Percentiles rank a stretch among this genome's conserved stretches.
phyloP scores from a whole-genome alignment of 192 early-diverging fungal species.

The Umbelopsis ramanniana region DNA sequence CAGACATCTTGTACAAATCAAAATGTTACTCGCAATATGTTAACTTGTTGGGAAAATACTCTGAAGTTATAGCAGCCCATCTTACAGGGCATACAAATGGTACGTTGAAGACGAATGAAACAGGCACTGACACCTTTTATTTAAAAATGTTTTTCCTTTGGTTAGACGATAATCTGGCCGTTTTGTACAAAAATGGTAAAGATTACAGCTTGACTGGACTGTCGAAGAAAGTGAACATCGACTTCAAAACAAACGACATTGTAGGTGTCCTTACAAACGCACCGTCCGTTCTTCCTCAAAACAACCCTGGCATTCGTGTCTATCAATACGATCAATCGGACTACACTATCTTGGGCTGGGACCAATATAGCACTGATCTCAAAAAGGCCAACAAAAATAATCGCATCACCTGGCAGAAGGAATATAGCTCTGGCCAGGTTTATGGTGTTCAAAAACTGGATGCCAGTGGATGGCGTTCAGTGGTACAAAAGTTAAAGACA shows the following conservation, averaged over 20 bases:
- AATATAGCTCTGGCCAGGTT: constrained; percentile 34
- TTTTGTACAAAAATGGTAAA: constrained; percentile 19
- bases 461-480: constrained; percentile 7
- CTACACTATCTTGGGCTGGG: constrained; percentile 32
- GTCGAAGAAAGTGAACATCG: neutral
- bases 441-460: constrained; percentile 29
- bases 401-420: constrained; percentile 23
- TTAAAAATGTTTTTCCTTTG: neutral
- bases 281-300: constrained; percentile 41
- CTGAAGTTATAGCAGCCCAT: constrained; percentile 39
- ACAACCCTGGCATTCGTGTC: constrained; percentile 44
- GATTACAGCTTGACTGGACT: constrained; percentile 19
- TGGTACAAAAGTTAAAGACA: neutral
- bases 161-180: constrained; percentile 32
- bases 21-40: constrained; percentile 33
- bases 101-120: neutral
- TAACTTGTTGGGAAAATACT: constrained; percentile 38
- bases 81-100: constrained; percentile 45
- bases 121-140: constrained; percentile 6
- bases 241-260: constrained; percentile 15
- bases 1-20: constrained; percentile 20
- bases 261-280: constrained; percentile 38
- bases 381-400: constrained; percentile 25
- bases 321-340: constrained; percentile 37
- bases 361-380: constrained; percentile 37